Percentiles rank a stretch among this genome's conserved stretches.
Conservation (phyloP, 352 stramenopile genomes). For the Phytopythium montanum region DNA sequence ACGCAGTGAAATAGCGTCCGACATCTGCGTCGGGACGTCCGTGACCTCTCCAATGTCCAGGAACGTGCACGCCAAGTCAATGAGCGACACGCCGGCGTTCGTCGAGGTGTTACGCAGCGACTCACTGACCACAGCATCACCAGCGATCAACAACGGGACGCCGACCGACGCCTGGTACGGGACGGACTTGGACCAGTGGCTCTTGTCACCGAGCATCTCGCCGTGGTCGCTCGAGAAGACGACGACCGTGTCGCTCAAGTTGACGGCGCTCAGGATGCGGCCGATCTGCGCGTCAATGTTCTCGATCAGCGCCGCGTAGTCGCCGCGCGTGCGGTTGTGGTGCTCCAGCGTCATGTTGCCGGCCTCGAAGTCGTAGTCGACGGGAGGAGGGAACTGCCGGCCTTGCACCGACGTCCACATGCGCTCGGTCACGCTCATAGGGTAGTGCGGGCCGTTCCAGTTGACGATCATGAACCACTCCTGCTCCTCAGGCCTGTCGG, state of each 20-base stretch:
- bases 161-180: constrained; percentile 26
- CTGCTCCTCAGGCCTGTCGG: constrained; percentile 15
- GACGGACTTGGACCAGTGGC: constrained; percentile 23
- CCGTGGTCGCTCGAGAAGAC: constrained; percentile 31
- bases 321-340: constrained; percentile 26
- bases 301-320: constrained; percentile 32
- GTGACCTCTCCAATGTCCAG: constrained; percentile 26
- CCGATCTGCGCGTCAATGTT: constrained; percentile 31
- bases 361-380: constrained; percentile 18
- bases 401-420: constrained; percentile 26
- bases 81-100: constrained; percentile 25
- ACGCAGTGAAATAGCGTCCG: constrained; percentile 21
- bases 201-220: constrained; percentile 28
- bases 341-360: constrained; percentile 24
- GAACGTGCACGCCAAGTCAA: constrained; percentile 27
- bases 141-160: constrained; percentile 22
- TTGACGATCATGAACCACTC: constrained; percentile 33
- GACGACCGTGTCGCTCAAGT: constrained; percentile 26
- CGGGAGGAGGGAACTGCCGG: constrained; percentile 17
- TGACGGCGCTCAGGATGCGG: constrained; percentile 22
- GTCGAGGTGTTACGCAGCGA: constrained; percentile 19
- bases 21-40: constrained; percentile 23
- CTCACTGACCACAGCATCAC: constrained; percentile 18
- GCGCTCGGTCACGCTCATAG: constrained; percentile 27
- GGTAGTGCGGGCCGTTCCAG: constrained; percentile 35